Percentiles rank a stretch among this genome's conserved stretches.
Evolutionary conservation across 2,329 filamentous ascomycete species (phyloP).

Genomic region (Fusarium torulosum): DNA sequence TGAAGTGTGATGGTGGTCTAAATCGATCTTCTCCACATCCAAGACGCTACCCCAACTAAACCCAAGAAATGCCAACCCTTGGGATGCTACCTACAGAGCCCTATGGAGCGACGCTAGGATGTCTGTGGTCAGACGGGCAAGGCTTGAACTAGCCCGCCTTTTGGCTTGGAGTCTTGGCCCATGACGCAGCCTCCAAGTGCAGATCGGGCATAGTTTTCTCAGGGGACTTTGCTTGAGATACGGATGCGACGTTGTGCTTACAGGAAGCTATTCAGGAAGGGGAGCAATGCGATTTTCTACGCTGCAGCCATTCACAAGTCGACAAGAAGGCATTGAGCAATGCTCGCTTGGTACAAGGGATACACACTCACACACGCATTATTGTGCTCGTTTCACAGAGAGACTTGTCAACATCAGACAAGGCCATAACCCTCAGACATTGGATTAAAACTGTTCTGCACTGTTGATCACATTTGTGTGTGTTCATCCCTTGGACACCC

Average conservation of each 20-base stretch:
- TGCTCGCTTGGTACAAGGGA: neutral
- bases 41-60: conserved; percentile 18
- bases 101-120: conserved; percentile 35
- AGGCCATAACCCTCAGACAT: no score
- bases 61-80: conserved; percentile 20
- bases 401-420: conserved; percentile 1
- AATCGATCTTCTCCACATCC: conserved; percentile 3
- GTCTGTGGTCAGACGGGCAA: conserved; percentile 35
- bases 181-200: neutral
- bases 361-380: conserved; percentile 16
- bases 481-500: conserved; percentile 1
- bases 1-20: conserved; percentile 27
- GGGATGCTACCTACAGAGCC: conserved; percentile 31
- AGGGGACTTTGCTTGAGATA: neutral
- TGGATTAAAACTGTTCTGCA: neutral
- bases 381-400: conserved; percentile 5
- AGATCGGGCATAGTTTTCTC: neutral
- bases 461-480: neutral
- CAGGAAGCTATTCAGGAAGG: conserved; percentile 7
- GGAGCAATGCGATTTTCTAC: conserved; percentile 21
- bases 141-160: conserved; percentile 24
- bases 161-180: neutral
- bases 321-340: conserved; percentile 7
- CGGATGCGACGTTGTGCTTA: conserved; percentile 29
- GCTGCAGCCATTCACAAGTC: conserved; percentile 15